Evolutionary conservation across 2,329 filamentous ascomycete species (phyloP), one percentile per base, ranked within the genome.

Genomic region (Penicillium sp.): DNA sequence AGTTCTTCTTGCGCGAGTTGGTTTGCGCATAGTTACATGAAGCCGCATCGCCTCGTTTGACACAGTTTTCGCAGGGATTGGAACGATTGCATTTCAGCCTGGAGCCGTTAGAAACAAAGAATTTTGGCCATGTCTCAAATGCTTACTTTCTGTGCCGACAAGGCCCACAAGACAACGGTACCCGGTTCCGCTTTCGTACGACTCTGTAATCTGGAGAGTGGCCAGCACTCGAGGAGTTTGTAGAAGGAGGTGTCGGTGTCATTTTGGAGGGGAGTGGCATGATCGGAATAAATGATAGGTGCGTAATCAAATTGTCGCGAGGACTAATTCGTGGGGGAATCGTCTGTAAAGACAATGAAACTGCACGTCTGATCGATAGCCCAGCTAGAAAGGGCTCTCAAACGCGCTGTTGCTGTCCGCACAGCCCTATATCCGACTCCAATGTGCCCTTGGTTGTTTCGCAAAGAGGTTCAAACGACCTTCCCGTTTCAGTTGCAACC

Each of bases 31-130:
- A 97, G 61, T 88, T 89, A 77, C 93, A 97, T 53, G 90, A 88
- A 51, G 82, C 76, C 13, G 88, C 86, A 73, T 92, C 90, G 61
- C 86, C 90, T 66, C 91, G 87, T 77, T 95, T 96, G 55, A 90
- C 85, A 74, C 93, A 97, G 71, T 97, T 97, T 76, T 94, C 91
- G 76, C 91, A 97, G 52, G 93, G 93, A 61, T 91, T 85, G 59
- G 84, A 86, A 68, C 94, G 87, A 74, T 97, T 96, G 78, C 93
- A 97, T 84, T 97, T 97, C 74, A 94, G 83, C 67, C 81, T 85
- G 55, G 10, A 61, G 55, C 34, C 13, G 18, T 53, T 58, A 57
- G 47, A 51, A 43, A 46, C 54, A 53, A 52, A 8, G 13, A 4
- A 39, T n/a, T 30, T 9, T 3, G 26, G 4, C 7, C 32, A 19